Evolutionary conservation across 768 basidiomycete species (phyloP), one percentile per base, ranked within the genome.

Genomic region (Hypholoma sublateritium): DNA sequence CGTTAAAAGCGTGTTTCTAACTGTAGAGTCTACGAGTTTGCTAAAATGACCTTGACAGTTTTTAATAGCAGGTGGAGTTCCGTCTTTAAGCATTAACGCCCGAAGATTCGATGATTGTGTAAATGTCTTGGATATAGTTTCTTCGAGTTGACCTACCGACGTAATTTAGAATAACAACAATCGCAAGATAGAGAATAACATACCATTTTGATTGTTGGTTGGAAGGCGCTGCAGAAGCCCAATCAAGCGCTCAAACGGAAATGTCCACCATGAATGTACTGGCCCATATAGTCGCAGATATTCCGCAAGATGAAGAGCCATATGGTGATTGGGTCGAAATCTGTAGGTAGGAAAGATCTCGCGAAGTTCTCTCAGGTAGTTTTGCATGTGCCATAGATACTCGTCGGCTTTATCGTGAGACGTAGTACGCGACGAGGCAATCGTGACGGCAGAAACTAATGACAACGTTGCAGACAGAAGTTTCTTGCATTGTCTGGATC

Each of bases 191-290:
- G n/a, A n/a, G n/a, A n/a, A n/a, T n/a, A 21, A 7, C 42, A 8
- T 43, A 53, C 52, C 52, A 42, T 11, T 6, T 37, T 56, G 50
- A 19, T 39, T n/a, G 39, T 50, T 56, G 25, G 14, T 37, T 7
- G 39, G 47, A 28, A 56, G 41, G 7, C 48, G 17, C 19, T 57
- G 56, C 22, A 57, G 34, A 34, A 35, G 45, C 1, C 57, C 45
- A 11, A 50, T n/a, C n/a, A n/a, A n/a, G n/a, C n/a, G n/a, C n/a
- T n/a, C n/a, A n/a, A n/a, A n/a, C n/a, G n/a, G n/a, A 51, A 72
- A 75, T 47, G 67, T 66, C 67, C 75, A 71, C 72, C 72, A 74
- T 0, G 62, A 62, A 32, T 55, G 47, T 13, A 56, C 70, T 65
- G 74, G 75, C 0, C 76, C 73, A 56, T 68, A 75, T 5, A 55